Evolutionary conservation across 1,139 yeast genomes (phyloP).

Genomic region (Scheffersomyces insectosa): DNA sequence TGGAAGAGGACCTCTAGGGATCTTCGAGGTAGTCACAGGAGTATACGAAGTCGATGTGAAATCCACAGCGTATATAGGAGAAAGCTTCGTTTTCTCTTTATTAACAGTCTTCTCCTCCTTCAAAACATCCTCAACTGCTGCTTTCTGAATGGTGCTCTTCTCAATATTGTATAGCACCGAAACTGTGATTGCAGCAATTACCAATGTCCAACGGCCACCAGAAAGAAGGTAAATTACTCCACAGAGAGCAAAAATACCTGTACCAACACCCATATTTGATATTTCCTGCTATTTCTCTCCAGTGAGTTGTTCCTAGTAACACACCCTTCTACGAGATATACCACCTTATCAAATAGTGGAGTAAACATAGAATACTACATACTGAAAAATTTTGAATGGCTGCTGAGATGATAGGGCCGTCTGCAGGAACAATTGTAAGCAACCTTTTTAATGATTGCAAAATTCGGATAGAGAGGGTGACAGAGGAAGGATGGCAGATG

Average conservation of each 20-base stretch:
- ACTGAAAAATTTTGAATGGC: no score
- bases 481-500: no score
- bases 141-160: constrained; percentile 1
- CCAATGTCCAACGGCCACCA: constrained; percentile 28
- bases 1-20: constrained; percentile 17
- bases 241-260: constrained; percentile 18
- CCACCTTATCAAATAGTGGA: no score
- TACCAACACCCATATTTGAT: constrained; percentile 9
- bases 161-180: constrained; percentile 7
- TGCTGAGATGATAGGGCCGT: no score
- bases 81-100: constrained; percentile 13
- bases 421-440: no score
- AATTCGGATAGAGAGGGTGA: no score
- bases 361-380: no score
- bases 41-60: constrained; percentile 41
- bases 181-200: constrained; percentile 15
- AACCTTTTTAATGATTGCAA: no score
- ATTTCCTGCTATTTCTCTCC: no score
- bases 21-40: constrained; percentile 23
- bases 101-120: neutral
- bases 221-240: constrained; percentile 19
- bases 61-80: constrained; percentile 46
- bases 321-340: no score
- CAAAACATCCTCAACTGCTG: constrained; percentile 1
- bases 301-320: no score